Base-by-base conservation (phyloP, 2,329 filamentous ascomycete genomes). In the Botrytis byssoidea region DNA sequence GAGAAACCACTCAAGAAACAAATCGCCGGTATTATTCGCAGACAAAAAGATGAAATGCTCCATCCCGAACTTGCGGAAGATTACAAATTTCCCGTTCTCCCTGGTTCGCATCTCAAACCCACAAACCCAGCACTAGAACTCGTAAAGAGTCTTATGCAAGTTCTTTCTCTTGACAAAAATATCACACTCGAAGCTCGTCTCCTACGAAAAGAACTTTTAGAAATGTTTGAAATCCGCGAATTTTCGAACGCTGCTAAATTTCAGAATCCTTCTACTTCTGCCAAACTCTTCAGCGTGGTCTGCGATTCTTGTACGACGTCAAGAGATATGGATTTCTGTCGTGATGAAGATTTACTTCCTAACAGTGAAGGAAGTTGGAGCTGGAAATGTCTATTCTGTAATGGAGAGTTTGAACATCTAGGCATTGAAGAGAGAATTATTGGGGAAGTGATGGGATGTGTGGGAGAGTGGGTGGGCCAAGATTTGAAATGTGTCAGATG, bases 181-280 rank as follows among this genome's bases (percentile, higher is more conserved):
- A 96, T 97, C 78, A 92, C 91, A 0, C 89, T 97, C 66, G 95
- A 98, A 83, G 94, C 94, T 4, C 91, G 96, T 9, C 86, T 97
- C 2, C 87, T 99, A 0, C 91, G 97, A 71, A 97, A 97, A 78
- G 95, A 98, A 74, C 86, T 99, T 0, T 88, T 99, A 0, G 88
- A 91, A 16, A 87, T 98, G 70, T 98, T 99, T 82, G 96, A 99
- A 73, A 91, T 99, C 71, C 92, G 94, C 78, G 96, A 99, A 83
- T 99, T 99, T 85, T 93, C 91, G 82, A 88, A 91, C 71, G 93
- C 95, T 72, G 95, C 92, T n/a, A 88, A 90, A 4, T 99, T 98
- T 82, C 86, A 89, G 74, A 98, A 98, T 81, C 95, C 96, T 0
- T 93, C 90, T 70, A 90, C 92, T 72, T 91, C 87, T 63, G 87